Conservation (phyloP, 148 eudicot genomes). For the Heliosperma pusillum region DNA sequence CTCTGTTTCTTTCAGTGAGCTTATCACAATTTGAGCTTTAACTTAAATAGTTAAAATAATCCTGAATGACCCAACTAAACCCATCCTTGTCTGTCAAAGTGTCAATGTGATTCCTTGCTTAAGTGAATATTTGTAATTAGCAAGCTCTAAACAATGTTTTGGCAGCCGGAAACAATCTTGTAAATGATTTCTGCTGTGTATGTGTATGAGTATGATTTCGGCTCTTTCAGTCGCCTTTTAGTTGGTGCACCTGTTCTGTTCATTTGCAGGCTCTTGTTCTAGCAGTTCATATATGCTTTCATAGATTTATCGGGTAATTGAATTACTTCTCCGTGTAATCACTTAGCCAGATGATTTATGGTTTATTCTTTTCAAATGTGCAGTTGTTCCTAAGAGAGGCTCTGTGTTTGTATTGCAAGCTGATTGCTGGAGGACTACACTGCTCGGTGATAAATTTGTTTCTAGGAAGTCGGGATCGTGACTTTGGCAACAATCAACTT, state of each 20-base stretch:
- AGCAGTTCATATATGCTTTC: neutral
- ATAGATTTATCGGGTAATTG: neutral
- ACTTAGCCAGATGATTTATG: neutral
- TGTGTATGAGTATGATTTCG: too few species aligned
- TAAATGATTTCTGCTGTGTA: neutral
- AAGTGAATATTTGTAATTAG: neutral
- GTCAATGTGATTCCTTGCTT: neutral
- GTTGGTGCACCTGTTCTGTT: neutral
- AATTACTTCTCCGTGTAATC: neutral
- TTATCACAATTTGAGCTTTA: too few species aligned
- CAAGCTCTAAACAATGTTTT: neutral
- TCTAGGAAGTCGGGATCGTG: conserved; percentile 44
- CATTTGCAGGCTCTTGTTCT: neutral
- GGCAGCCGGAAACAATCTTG: neutral
- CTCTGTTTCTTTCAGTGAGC: too few species aligned
- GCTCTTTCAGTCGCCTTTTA: neutral
- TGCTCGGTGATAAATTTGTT: conserved; percentile 56
- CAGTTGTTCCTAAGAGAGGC: conserved; percentile 71
- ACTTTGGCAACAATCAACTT: conserved; percentile 1
- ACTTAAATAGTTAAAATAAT: too few species aligned
- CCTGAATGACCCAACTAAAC: too few species aligned
- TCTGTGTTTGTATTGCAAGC: conserved; percentile 72
- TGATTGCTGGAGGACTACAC: conserved; percentile 78
- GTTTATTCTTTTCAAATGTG: conserved; percentile 8
- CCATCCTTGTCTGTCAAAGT: neutral